Conservation (phyloP, 768 basidiomycete species). For the Lactifluus hygrophoroides region DNA sequence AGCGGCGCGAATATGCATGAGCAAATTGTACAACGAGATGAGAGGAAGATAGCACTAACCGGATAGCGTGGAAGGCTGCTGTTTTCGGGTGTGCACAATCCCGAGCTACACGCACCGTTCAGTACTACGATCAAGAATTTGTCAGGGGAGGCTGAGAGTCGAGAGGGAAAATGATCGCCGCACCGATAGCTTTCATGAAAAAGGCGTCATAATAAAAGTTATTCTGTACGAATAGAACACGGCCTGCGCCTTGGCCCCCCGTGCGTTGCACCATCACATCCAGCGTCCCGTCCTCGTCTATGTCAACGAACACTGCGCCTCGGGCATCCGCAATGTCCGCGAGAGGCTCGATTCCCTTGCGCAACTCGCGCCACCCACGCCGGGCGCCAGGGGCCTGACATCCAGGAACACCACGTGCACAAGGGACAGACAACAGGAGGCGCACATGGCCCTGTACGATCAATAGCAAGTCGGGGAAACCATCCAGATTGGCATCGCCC, state of each 20-base stretch:
- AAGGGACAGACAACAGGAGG: constrained; percentile 57
- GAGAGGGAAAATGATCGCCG: constrained; percentile 22
- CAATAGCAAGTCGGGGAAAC: constrained; percentile 81
- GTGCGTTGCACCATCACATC: constrained; percentile 89
- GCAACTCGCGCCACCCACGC: constrained; percentile 55
- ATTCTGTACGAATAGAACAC: constrained; percentile 81
- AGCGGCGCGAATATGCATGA: not conserved
- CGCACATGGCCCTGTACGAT: constrained; percentile 50
- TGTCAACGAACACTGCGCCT: constrained; percentile 73
- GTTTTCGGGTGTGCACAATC: constrained; percentile 59
- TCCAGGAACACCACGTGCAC: constrained; percentile 38
- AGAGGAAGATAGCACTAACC: constrained; percentile 35
- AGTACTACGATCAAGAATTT: constrained; percentile 45
- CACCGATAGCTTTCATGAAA: constrained; percentile 94
- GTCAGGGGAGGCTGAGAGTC: not conserved
- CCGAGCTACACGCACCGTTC: constrained; percentile 87
- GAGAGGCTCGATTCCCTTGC: constrained; percentile 52
- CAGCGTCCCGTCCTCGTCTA: constrained; percentile 94
- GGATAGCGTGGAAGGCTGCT: constrained; percentile 54
- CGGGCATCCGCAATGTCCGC: constrained; percentile 68
- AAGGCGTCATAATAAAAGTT: constrained; percentile 99
- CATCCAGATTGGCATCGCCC: constrained; percentile 89
- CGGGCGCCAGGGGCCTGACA: constrained; percentile 47
- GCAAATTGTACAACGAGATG: too few relatives aligned
- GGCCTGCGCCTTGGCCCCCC: constrained; percentile 54